Percentiles rank a stretch among this genome's conserved stretches.
Conservation (phyloP, 176 grass and related monocot species). For the Poa pratensis region DNA sequence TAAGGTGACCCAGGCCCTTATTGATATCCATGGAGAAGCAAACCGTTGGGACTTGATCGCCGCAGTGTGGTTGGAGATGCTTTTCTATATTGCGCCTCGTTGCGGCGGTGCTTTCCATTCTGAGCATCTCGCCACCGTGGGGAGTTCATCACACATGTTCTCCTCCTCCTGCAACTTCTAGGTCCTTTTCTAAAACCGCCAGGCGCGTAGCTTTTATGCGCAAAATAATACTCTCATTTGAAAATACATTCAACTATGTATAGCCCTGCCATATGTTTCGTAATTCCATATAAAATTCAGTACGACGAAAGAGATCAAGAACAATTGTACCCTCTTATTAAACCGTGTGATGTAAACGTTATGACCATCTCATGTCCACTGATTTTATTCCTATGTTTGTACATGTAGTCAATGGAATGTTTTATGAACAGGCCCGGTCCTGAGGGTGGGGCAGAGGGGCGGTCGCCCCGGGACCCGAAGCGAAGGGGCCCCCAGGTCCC, state of each 20-base stretch:
- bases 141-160: neutral
- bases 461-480: too few relatives aligned
- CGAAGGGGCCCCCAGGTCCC: too few relatives aligned
- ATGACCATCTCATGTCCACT: neutral
- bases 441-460: too few relatives aligned
- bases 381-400: neutral
- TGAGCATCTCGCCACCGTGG: neutral
- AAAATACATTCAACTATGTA: neutral
- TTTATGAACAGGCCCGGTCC: too few relatives aligned
- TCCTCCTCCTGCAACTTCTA: neutral
- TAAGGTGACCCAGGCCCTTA: neutral
- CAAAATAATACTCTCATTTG: neutral
- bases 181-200: neutral
- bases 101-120: neutral
- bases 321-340: neutral
- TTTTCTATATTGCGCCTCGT: conserved; percentile 4
- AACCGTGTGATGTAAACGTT: neutral
- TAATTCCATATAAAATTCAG: neutral
- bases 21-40: neutral
- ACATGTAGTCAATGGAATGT: too few relatives aligned
- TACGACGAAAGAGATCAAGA: neutral
- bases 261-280: neutral
- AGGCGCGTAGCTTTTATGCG: neutral
- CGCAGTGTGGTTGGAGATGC: neutral
- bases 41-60: neutral